These are phyloP conservation scores for Penicillium crystallinum DNA, from an alignment of 495 filamentous ascomycete species.

Conservation along the genomic window DNA sequence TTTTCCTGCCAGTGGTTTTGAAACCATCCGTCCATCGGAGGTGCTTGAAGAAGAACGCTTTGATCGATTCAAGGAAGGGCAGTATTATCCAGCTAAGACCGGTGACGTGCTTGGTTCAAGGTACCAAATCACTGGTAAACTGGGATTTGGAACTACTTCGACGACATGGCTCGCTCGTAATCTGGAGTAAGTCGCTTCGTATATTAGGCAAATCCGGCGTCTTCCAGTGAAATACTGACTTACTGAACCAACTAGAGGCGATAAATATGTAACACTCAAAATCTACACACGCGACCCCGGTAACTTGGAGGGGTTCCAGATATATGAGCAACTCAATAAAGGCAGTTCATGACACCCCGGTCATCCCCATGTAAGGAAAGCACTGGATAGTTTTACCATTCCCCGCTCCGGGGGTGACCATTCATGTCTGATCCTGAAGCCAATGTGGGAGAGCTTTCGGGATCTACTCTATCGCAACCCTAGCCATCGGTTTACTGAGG, in stretches of 20 bases:
- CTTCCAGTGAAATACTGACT: conserved; percentile 5
- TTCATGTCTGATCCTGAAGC: conserved; percentile 34
- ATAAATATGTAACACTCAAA: conserved; percentile 42
- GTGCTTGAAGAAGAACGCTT: conserved; percentile 45
- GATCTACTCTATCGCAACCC: conserved; percentile 18
- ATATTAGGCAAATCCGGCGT: too few relatives aligned
- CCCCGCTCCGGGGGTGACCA: conserved; percentile 25
- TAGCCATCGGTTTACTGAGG: neutral
- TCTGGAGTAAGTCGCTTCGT: conserved; percentile 40
- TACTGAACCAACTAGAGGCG: conserved; percentile 23
- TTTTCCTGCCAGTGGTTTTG: conserved; percentile 20
- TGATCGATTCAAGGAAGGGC: conserved; percentile 34
- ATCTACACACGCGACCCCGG: conserved; percentile 26
- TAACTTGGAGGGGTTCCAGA: conserved; percentile 23
- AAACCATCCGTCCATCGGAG: conserved; percentile 15
- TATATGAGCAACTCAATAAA: conserved; percentile 23
- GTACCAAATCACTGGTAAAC: conserved; percentile 53
- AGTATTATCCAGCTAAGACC: conserved; percentile 49
- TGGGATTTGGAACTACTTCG: conserved; percentile 50
- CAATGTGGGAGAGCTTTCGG: conserved; percentile 39
- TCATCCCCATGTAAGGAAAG: conserved; percentile 22
- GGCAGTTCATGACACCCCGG: conserved; percentile 21
- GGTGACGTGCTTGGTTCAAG: conserved; percentile 44
- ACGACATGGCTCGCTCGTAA: conserved; percentile 53
- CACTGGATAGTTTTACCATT: conserved; percentile 30